Conservation (phyloP, 306 rosid genomes). For the Dryas alaskensis region DNA sequence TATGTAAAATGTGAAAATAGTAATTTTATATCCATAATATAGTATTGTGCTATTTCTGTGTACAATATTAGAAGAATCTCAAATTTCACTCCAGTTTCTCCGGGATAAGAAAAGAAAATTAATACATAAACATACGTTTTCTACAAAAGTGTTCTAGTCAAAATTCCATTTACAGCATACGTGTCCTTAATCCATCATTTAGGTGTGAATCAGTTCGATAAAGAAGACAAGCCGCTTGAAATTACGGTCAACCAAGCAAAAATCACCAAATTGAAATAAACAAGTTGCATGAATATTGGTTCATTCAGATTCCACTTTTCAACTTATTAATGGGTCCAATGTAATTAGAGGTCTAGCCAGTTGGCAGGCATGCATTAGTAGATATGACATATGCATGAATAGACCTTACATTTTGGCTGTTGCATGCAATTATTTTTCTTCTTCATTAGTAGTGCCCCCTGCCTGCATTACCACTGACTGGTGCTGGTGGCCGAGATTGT, state of each 20-base stretch:
- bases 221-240: neutral
- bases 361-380: no score
- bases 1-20: no score
- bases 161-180: no score
- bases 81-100: no score
- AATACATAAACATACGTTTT: no score
- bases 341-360: neutral
- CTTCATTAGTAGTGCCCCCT: neutral
- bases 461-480: neutral
- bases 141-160: no score
- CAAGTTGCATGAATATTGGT: neutral
- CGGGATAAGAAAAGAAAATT: no score
- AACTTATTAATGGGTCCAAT: neutral
- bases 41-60: no score
- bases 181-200: neutral
- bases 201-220: neutral
- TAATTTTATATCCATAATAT: no score
- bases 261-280: neutral
- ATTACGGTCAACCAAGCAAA: neutral
- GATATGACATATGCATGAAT: slow-evolving; percentile 6
- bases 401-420: neutral
- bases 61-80: no score
- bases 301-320: neutral
- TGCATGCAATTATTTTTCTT: neutral
- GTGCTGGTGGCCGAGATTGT: neutral